phyloP scores from a whole-genome alignment of 495 filamentous ascomycete genomes.

The Aspergillus haitiensis region DNA sequence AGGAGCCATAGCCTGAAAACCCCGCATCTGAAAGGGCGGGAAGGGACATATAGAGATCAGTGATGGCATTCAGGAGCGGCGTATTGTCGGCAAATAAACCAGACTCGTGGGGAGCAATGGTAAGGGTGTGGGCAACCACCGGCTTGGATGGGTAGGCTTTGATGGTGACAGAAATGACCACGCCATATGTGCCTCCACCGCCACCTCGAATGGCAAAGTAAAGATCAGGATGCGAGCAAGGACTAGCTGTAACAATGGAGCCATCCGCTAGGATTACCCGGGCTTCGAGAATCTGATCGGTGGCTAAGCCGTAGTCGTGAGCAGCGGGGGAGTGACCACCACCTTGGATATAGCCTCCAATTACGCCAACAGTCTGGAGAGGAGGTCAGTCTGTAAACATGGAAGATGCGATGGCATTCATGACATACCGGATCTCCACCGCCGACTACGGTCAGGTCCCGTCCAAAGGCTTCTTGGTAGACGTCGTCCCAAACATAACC shows the following conservation, averaged over 20 bases:
- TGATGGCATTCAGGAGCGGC: constrained; percentile 19
- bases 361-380: constrained; percentile 35
- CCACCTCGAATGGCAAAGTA: constrained; percentile 54
- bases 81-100: constrained; percentile 13
- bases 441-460: constrained; percentile 35
- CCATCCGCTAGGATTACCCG: constrained; percentile 56
- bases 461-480: constrained; percentile 29
- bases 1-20: constrained; percentile 41
- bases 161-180: constrained; percentile 44
- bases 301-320: constrained; percentile 35
- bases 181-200: constrained; percentile 51
- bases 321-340: constrained; percentile 37
- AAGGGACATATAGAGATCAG: constrained; percentile 19
- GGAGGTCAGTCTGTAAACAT: constrained; percentile 2
- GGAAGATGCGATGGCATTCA: background rate
- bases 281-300: constrained; percentile 41
- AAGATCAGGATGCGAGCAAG: constrained; percentile 54
- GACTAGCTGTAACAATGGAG: constrained; percentile 44
- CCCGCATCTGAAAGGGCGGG: constrained; percentile 27
- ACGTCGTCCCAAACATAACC: constrained; percentile 41
- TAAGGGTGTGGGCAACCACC: constrained; percentile 23
- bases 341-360: constrained; percentile 42
- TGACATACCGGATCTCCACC: constrained; percentile 35
- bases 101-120: constrained; percentile 13
- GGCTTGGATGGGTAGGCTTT: constrained; percentile 38